A percentile compares a stretch with the other conserved stretches of the same genome.
Conservation (phyloP, 2,329 filamentous ascomycete species). For the Hysterium pulicare region DNA sequence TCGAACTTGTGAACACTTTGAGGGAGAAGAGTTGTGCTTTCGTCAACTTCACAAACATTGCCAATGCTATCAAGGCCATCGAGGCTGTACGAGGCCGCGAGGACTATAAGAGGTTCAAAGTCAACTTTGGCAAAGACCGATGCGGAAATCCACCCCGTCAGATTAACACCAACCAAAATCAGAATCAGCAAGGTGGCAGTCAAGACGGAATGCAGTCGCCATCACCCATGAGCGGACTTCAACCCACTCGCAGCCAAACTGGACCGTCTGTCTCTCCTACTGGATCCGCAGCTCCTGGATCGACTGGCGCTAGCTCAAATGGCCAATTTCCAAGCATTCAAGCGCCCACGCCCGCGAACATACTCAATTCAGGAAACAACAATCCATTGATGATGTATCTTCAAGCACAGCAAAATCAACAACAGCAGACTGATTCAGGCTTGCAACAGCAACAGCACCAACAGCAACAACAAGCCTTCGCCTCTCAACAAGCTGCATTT, state of each 20-base stretch:
- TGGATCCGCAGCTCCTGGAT: slow-evolving; percentile 55
- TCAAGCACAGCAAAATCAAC: slow-evolving; percentile 58
- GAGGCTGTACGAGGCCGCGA: slow-evolving; percentile 92
- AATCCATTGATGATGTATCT: slow-evolving; percentile 94
- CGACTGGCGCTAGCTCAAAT: slow-evolving; percentile 49
- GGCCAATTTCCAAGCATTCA: slow-evolving; percentile 59
- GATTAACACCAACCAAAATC: slow-evolving; percentile 58
- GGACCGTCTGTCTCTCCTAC: slow-evolving; percentile 60
- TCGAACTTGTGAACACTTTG: slow-evolving; percentile 93
- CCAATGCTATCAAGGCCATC: slow-evolving; percentile 98
- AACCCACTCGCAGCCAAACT: slow-evolving; percentile 51
- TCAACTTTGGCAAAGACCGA: slow-evolving; percentile 98
- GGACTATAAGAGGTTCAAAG: slow-evolving; percentile 97
- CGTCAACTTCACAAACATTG: slow-evolving; percentile 99
- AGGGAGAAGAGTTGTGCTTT: slow-evolving; percentile 99
- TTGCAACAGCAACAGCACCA: slow-evolving; percentile 45
- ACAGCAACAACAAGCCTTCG: slow-evolving; percentile 61
- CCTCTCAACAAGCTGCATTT: slow-evolving; percentile 74
- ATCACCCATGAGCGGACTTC: slow-evolving; percentile 57
- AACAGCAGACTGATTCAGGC: slow-evolving; percentile 39
- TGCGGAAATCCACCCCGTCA: slow-evolving; percentile 96
- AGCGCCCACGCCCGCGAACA: slow-evolving; percentile 64
- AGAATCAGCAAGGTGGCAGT: slow-evolving; percentile 64
- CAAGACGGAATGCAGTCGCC: slow-evolving; percentile 55
- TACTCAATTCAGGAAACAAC: slow-evolving; percentile 74